These are phyloP conservation scores for Quillaja saponaria DNA, from an alignment of 306 rosid genomes.

Conservation along the genomic window DNA sequence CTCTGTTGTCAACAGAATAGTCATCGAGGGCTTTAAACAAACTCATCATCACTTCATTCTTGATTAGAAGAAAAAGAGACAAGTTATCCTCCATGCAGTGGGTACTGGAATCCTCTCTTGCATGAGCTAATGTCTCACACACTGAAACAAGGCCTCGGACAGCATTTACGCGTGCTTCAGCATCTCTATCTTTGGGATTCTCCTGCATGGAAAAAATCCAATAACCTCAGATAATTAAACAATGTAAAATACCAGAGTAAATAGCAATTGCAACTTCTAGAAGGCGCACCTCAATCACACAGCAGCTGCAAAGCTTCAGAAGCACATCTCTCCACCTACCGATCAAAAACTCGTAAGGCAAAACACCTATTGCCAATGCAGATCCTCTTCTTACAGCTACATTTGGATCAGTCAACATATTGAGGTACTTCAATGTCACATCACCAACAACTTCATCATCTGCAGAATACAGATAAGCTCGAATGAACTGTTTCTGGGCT, in stretches of 20 bases:
- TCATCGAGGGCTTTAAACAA: constrained; percentile 85
- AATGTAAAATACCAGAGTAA: constrained; percentile 25
- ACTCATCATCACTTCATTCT: constrained; percentile 68
- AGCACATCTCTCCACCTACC: constrained; percentile 79
- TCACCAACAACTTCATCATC: constrained; percentile 50
- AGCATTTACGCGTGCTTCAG: constrained; percentile 95
- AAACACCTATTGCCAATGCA: constrained; percentile 77
- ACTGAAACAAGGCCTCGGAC: constrained; percentile 83
- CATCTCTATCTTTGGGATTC: constrained; percentile 84
- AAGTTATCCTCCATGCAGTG: constrained; percentile 43
- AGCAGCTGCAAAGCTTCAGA: constrained; percentile 70
- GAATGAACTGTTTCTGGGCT: constrained; percentile 70
- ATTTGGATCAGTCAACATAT: constrained; percentile 77
- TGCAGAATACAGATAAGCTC: constrained; percentile 54
- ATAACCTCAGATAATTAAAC: constrained; percentile 17
- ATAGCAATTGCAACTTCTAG: constrained; percentile 18
- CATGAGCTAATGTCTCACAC: constrained; percentile 68
- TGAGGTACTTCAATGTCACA: constrained; percentile 63
- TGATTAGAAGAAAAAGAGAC: constrained; percentile 58
- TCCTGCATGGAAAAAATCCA: constrained; percentile 49
- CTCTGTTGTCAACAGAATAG: constrained; percentile 95
- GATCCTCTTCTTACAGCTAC: constrained; percentile 94
- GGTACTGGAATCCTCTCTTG: constrained; percentile 40
- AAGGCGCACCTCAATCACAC: constrained; percentile 71
- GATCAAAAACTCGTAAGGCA: constrained; percentile 68